Base-by-base conservation (phyloP, 306 rosid genomes). In the Pyrus pyrifolia region DNA sequence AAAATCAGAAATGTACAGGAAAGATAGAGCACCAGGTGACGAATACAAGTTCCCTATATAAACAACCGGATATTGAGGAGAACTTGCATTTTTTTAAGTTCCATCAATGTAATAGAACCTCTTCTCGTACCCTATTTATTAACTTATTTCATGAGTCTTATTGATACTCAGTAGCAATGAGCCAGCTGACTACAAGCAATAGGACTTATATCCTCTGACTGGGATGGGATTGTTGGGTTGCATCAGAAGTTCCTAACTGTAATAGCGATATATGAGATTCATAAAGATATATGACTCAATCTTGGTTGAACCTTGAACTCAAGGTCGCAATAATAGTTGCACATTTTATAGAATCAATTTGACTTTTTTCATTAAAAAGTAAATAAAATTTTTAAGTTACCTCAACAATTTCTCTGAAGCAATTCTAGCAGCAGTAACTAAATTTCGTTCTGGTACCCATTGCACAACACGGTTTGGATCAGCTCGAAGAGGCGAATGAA, bases 401-500 rank as follows among this genome's bases (percentile, higher is more conserved):
- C 93, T 82, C 76, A 92, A 80, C 76, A 87, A 71, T 84, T 92
- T 95, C 87, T 90, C 97, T 25, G 98, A 86, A 67, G 96, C 92
- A 81, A 90, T 85, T 83, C 97, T 86, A 77, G 97, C 97, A 5
- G 89, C 89, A 67, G 78, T 82, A 55, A 87, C 73, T 78, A 86
- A 75, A 65, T 67, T 79, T 38, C 59, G 86, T 89, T 84, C 91
- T 67, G 97, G 97, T 78, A 87, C 96, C 92, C 90, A 90, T 85
- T 87, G 86, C 70, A 95, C 86, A 64, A 88, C 89, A 80, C 96
- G 93, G 76, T 88, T 86, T 76, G 93, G 97, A 86, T 90, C 93
- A 76, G 97, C 85, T 73, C 98, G 93, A 93, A 90, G 87, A 49
- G 98, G 97, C 75, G 98, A 95, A 89, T 92, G 97, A 70, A 95